Percentiles rank a stretch among this genome's conserved stretches.
phyloP scores from a whole-genome alignment of 2,329 filamentous ascomycete species.

The Ophiostoma tasmaniense region DNA sequence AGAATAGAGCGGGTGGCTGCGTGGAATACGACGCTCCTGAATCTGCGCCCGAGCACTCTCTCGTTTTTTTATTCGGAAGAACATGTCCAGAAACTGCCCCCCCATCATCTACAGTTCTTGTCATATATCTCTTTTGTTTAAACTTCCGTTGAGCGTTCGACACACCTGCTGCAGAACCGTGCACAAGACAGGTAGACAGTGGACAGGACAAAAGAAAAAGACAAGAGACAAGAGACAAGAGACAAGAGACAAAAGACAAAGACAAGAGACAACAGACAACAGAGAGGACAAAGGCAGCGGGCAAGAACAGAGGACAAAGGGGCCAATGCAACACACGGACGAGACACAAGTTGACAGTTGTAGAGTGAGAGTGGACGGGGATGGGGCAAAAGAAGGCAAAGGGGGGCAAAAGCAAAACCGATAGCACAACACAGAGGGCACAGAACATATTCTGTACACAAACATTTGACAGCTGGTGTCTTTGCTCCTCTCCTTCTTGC shows the following conservation, averaged over 20 bases:
- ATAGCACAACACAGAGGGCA: background rate
- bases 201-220: no score
- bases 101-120: background rate
- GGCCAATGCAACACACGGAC: background rate
- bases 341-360: background rate
- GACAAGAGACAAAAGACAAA: no score
- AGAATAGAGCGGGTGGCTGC: background rate
- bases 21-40: background rate
- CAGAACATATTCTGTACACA: background rate
- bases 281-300: no score
- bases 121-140: background rate
- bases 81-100: no score
- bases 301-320: no score
- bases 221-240: no score
- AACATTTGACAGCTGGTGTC: slow-evolving; percentile 16
- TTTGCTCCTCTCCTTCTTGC: background rate
- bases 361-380: no score
- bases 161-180: slow-evolving; percentile 5
- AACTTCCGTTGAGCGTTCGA: background rate
- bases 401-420: background rate
- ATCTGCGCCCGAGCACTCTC: background rate
- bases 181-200: slow-evolving; percentile 2
- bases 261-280: no score
- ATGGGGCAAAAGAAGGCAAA: background rate
- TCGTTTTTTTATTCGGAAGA: background rate